Evolutionary conservation across 1,284 basidiomycete species (phyloP), one percentile per base, ranked within the genome.

Genomic region (Irpex sp.): DNA sequence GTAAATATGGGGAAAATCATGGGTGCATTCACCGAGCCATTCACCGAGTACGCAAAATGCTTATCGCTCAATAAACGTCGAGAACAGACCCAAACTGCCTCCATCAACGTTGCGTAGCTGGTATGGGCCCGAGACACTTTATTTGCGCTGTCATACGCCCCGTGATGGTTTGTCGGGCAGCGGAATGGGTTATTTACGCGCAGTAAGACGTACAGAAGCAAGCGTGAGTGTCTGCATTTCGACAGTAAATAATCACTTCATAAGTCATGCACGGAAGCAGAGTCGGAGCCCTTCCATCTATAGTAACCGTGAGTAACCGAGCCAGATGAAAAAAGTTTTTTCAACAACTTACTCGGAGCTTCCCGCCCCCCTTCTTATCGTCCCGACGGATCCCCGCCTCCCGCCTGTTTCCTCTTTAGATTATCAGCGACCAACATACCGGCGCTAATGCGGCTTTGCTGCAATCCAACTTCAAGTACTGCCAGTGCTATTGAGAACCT

Each of bases 41-140:
- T 85, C 85, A 86, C 85, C 85, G 85, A 87, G 85, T 84, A 79
- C 68, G 71, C 67, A 67, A 69, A 63, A 62, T 63, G 63, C 73
- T 75, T 74, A 73, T 75, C 60, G 55, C 11, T 52, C 56, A 55
- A 60, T 57, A 37, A 57, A 49, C 57, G 57, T 37, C 44, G 26
- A 56, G 31, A 36, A 36, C 26, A 56, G 13, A 34, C 21, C 34
- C 34, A 13, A 56, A 36, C 57, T 4, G 4, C 54, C 55, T 58
- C 52, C 52, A 64, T 62, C 36, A 55, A 55, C 61, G 61, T 60
- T 59, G 52, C 49, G 59, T 26, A 26, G 26, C 66, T 61, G 49
- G 58, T 59, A 64, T 60, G 15, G 40, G 64, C 13, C 11, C 13
- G 17, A 15, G 54, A 13, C 34, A 55, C 57, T 63, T 54, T 60